phyloP scores from a whole-genome alignment of 2,329 filamentous ascomycete genomes.

The Taxawa tesnikishii region DNA sequence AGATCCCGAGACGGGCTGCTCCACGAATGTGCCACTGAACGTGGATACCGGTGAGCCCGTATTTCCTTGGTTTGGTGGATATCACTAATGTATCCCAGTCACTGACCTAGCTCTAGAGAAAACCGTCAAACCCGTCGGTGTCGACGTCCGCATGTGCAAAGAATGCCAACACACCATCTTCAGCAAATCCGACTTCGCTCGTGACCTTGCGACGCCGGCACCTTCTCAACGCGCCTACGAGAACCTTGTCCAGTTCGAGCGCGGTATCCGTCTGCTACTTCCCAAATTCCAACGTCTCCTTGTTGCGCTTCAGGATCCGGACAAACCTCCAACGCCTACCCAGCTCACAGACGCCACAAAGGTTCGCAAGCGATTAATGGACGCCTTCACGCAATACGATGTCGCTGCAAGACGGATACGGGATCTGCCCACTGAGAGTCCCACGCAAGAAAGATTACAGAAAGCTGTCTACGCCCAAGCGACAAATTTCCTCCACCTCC shows the following conservation, averaged over 20 bases:
- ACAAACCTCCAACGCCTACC: slow-evolving; percentile 49
- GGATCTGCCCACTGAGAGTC: slow-evolving; percentile 60
- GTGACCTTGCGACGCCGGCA: slow-evolving; percentile 54
- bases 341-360: slow-evolving; percentile 80
- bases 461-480: slow-evolving; percentile 73
- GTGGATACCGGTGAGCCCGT: slow-evolving; percentile 46
- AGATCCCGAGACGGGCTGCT: slow-evolving; percentile 74
- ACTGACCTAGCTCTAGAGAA: slow-evolving; percentile 25
- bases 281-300: slow-evolving; percentile 76
- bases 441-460: slow-evolving; percentile 63
- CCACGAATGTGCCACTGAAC: slow-evolving; percentile 68
- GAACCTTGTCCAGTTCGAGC: slow-evolving; percentile 75
- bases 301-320: slow-evolving; percentile 58
- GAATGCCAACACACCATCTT: slow-evolving; percentile 69
- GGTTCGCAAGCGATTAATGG: slow-evolving; percentile 77
- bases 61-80: slow-evolving; percentile 8
- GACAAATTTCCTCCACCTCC: slow-evolving; percentile 70
- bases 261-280: slow-evolving; percentile 68
- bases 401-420: slow-evolving; percentile 68
- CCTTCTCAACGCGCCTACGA: slow-evolving; percentile 70
- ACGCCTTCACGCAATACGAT: slow-evolving; percentile 82
- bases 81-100: slow-evolving; percentile 15
- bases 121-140: slow-evolving; percentile 43
- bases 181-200: slow-evolving; percentile 63
- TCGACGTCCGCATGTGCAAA: slow-evolving; percentile 85